Base-by-base conservation (phyloP, 2,329 filamentous ascomycete genomes). In the Penicillium fuscoglaucum region DNA sequence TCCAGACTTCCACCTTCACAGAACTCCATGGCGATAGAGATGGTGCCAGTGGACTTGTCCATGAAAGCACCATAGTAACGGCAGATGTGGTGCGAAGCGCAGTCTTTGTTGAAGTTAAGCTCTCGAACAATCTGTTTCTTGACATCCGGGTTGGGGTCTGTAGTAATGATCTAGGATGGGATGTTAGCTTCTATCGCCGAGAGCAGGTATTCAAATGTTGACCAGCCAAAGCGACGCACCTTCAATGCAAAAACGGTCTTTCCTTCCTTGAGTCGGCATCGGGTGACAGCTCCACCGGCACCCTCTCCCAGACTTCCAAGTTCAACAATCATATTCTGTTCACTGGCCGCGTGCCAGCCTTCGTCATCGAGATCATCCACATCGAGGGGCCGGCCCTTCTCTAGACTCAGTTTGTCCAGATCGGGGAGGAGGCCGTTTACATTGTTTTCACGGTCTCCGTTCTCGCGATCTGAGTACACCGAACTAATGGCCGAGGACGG, bases 11-110 rank as follows among this genome's bases (percentile, higher is more conserved):
- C 95, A 58, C 95, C 95, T 77, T 98, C 95, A 73, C 95, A 99
- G 70, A 96, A 98, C 74, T 99, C 95, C 95, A 99, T 99, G 57
- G 92, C 93, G 71, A 99, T 99, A 48, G 91, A 96, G 66, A 99
- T 98, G 48, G 93, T 98, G 51, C 93, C 91, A 10, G 91, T 96
- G n/a, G 91, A 89, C 58, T 95, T 90, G 72, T 99, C 93, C 73
- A 96, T 91, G 74, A 98, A 99, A 41, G 93, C 93, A 63, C 95
- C 95, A 70, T 97, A 99, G 78, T 99, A 99, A 63, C 90, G 87
- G 78, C 95, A 99, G 70, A 99, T 99, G 74, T 98, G 92, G 60
- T 95, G 89, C 5, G 92, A 97, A 6, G 91, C 92, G 74, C 95
- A 98, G 66, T 93, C 91, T 78, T 97, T 97, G 83, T 99, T 99